A percentile compares a stretch with the other conserved stretches of the same genome.
phyloP scores from a whole-genome alignment of 2,329 filamentous ascomycete genomes.

The Uncinocarpus reesii region DNA sequence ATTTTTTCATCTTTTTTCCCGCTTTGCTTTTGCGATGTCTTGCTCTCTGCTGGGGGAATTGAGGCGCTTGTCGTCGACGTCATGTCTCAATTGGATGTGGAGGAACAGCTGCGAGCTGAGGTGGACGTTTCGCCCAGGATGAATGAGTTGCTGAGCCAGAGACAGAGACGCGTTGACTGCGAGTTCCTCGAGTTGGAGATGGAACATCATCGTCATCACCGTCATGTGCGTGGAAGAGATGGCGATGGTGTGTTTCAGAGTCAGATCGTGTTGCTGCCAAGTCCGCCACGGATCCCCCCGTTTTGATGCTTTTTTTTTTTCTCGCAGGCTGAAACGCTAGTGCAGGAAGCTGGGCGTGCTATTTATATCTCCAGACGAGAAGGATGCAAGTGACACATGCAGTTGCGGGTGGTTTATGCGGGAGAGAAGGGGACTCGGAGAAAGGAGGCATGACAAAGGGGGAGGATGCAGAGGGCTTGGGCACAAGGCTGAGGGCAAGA shows the following conservation, averaged over 20 bases:
- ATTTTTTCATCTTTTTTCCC: not conserved
- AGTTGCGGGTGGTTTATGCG: no score
- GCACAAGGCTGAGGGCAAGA: not conserved
- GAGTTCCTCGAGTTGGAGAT: no score
- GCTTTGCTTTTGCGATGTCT: not conserved
- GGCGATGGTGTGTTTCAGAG: not conserved
- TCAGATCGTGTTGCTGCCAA: not conserved
- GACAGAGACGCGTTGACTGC: no score
- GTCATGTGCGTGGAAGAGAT: not conserved
- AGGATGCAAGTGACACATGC: no score
- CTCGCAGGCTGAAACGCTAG: not conserved
- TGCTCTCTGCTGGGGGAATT: no score
- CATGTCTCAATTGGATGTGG: conserved; percentile 3
- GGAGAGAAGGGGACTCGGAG: no score
- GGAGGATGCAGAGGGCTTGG: no score
- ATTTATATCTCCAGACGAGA: not conserved
- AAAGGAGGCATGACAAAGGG: no score
- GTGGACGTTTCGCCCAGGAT: not conserved
- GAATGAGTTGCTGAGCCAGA: not conserved
- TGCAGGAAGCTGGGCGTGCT: not conserved
- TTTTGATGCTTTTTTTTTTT: not conserved
- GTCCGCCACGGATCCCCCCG: not conserved
- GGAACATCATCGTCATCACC: not conserved
- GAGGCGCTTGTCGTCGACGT: not conserved
- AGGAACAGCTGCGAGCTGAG: no score